A percentile compares a stretch with the other conserved stretches of the same genome.
Conservation (phyloP, 2,329 filamentous ascomycete genomes). For the Cercospora beticola region DNA sequence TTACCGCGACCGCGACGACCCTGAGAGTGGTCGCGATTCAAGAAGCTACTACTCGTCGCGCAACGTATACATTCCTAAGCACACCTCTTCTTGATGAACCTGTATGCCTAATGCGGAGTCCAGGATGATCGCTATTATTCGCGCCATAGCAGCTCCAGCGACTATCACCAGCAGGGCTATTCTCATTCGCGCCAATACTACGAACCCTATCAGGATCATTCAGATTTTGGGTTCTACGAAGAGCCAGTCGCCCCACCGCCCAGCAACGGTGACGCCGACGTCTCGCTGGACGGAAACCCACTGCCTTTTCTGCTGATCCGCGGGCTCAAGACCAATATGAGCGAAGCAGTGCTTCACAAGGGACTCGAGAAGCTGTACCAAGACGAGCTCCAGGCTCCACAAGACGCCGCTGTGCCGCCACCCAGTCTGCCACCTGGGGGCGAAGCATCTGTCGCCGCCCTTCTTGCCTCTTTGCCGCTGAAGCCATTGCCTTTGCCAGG, state of each 20-base stretch:
- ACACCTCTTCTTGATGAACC: not conserved
- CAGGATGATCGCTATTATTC: slow-evolving; percentile 19
- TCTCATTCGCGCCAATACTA: slow-evolving; percentile 11
- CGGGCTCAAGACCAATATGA: slow-evolving; percentile 67
- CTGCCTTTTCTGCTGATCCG: slow-evolving; percentile 64
- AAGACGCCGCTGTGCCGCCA: not conserved
- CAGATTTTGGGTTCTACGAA: slow-evolving; percentile 20
- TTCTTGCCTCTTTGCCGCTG: not conserved
- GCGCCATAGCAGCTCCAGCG: slow-evolving; percentile 18
- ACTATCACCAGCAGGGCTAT: slow-evolving; percentile 14
- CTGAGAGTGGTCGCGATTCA: not conserved
- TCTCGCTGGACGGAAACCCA: slow-evolving; percentile 22
- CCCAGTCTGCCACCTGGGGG: slow-evolving; percentile 19
- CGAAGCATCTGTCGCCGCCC: slow-evolving; percentile 23
- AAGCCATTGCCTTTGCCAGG: slow-evolving; percentile 14
- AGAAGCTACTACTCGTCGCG: slow-evolving; percentile 8
- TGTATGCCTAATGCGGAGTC: slow-evolving; percentile 17
- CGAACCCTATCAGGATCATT: slow-evolving; percentile 10
- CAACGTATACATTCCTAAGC: slow-evolving; percentile 14
- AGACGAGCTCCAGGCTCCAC: slow-evolving; percentile 28
- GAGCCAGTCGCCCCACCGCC: slow-evolving; percentile 23
- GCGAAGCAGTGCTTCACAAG: slow-evolving; percentile 69
- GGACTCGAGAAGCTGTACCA: slow-evolving; percentile 73
- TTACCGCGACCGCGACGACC: slow-evolving; percentile 18
- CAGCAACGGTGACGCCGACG: slow-evolving; percentile 29